Conservation (phyloP, 768 basidiomycete species). For the Naganishia kalamii region DNA sequence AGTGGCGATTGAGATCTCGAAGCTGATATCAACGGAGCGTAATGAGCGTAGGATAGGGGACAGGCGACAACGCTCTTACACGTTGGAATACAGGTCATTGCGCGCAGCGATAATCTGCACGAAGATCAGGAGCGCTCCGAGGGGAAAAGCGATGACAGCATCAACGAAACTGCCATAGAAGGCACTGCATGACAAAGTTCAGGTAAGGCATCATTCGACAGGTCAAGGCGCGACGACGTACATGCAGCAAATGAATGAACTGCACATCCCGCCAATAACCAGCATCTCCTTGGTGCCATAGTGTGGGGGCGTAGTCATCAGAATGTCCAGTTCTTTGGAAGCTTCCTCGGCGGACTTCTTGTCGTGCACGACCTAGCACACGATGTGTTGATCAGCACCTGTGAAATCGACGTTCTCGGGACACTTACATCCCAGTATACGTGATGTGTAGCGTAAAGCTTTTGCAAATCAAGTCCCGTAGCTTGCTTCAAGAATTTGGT, state of each 20-base stretch:
- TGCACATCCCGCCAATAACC: slow-evolving; percentile 70
- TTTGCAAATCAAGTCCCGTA: slow-evolving; percentile 67
- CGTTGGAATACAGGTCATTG: slow-evolving; percentile 71
- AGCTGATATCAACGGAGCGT: slow-evolving; percentile 14
- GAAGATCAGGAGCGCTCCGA: slow-evolving; percentile 66
- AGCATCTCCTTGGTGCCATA: slow-evolving; percentile 59
- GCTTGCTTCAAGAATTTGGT: slow-evolving; percentile 71
- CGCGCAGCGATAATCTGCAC: slow-evolving; percentile 66
- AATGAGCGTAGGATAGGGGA: slow-evolving; percentile 26
- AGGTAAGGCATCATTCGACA: background rate
- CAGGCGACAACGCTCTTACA: slow-evolving; percentile 57
- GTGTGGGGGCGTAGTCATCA: slow-evolving; percentile 63
- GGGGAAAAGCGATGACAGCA: slow-evolving; percentile 62
- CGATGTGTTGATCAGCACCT: slow-evolving; percentile 26
- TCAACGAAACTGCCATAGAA: slow-evolving; percentile 76
- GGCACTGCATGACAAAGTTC: slow-evolving; percentile 49
- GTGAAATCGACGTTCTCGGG: background rate
- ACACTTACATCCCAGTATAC: slow-evolving; percentile 63
- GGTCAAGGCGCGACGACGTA: slow-evolving; percentile 26
- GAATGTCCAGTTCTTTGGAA: slow-evolving; percentile 59
- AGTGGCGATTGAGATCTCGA: slow-evolving; percentile 69
- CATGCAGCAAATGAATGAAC: slow-evolving; percentile 58
- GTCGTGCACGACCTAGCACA: slow-evolving; percentile 65
- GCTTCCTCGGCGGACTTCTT: slow-evolving; percentile 68
- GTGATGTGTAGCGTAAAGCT: slow-evolving; percentile 63